Conservation (phyloP, 1,139 yeast species). For the Debaryomyces subglobosus region DNA sequence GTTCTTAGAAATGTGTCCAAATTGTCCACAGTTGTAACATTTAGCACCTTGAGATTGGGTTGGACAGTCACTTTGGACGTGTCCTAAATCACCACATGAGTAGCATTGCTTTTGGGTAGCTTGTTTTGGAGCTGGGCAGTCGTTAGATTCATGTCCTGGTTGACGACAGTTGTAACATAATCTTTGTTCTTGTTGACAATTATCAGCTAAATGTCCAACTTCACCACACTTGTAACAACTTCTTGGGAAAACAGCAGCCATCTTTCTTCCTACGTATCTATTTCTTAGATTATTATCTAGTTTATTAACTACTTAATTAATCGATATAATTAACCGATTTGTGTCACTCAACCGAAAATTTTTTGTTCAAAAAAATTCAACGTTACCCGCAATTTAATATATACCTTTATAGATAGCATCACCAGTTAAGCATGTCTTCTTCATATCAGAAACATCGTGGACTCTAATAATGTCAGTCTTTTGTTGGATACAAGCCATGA, state of each 20-base stretch:
- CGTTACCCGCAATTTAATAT: conserved; percentile 16
- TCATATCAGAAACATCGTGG: conserved; percentile 76
- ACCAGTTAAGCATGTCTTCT: conserved; percentile 65
- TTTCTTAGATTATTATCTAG: conserved; percentile 2
- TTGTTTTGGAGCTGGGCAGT: conserved; percentile 86
- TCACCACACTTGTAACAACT: conserved; percentile 93
- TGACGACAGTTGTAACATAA: conserved; percentile 91
- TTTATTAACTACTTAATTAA: conserved; percentile 3
- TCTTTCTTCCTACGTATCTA: conserved; percentile 19
- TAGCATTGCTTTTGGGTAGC: conserved; percentile 85
- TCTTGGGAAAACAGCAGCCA: conserved; percentile 76
- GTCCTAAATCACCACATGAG: conserved; percentile 79
- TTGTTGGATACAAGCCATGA: conserved; percentile 73
- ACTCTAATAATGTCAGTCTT: conserved; percentile 85
- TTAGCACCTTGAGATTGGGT: conserved; percentile 51
- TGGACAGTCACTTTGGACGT: conserved; percentile 70
- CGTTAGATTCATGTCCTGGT: conserved; percentile 88
- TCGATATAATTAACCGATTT: conserved; percentile 4
- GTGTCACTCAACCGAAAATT: conserved; percentile 8
- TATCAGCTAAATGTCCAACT: conserved; percentile 89
- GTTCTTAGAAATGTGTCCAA: conserved; percentile 82
- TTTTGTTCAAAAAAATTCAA: conserved; percentile 2
- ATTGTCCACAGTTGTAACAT: conserved; percentile 64
- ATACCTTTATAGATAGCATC: conserved; percentile 71
- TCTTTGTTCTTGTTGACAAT: conserved; percentile 80